Base-by-base conservation (phyloP, 2,329 filamentous ascomycete species). In the Fusarium pilosicola region DNA sequence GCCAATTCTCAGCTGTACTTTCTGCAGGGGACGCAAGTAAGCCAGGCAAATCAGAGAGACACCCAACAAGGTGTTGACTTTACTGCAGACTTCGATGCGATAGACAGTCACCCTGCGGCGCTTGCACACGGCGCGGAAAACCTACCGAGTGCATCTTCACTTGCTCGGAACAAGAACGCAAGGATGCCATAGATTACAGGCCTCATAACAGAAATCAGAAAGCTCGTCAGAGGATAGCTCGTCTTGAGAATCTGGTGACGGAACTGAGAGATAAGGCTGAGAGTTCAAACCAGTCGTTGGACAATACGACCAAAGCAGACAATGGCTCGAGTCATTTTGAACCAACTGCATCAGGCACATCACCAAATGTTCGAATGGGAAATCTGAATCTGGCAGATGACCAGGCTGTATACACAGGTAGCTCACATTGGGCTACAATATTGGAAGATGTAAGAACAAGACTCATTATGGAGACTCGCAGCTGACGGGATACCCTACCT, bases 121-220 rank as follows among this genome's bases (percentile, higher is more conserved):
- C 65, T 32, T 70, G 65, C 32, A 22, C 54, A 28, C 45, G 59
- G 13, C 36, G 52, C 11, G 44, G 41, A 15, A 60, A 60, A 24
- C 52, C 62, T 13, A 28, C 14, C 8, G 73, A 75, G 32, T 59
- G 63, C 22, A 28, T n/a, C 1, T 66, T 66, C 14, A 49, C 49
- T 18, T 65, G 49, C 24, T 65, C 66, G 7, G 72, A 71, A n/a
- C 70, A 75, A 55, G 66, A 71, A 14, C 61, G 73, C 8, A 71
- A 63, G n/a, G 62, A 71, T 51, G 70, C 66, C 10, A 42, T 75
- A 18, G 70, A 75, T 30, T 75, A 73, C 32, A 65, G 70, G 10
- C 63, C 70, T 15, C 60, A 62, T 24, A 28, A 39, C 7, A 39
- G 62, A n/a, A 69, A 45, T 11, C 58, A 68, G 22, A 70, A 68